Percentiles rank a stretch among this genome's conserved stretches.
phyloP scores from a whole-genome alignment of 306 rosid genomes.

The Gynostemma pentaphyllum region DNA sequence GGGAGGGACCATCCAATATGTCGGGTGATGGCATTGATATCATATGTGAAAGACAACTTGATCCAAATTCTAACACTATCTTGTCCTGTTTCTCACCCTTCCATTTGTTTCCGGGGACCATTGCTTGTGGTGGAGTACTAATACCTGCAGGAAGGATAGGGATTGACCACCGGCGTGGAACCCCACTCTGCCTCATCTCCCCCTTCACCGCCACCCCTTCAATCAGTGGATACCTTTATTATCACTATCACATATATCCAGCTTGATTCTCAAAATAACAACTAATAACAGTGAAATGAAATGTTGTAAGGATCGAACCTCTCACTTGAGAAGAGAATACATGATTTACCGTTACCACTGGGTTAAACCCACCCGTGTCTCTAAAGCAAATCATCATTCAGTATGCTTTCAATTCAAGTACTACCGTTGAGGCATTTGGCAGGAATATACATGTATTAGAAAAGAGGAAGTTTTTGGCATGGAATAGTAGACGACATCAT shows the following conservation, averaged over 20 bases:
- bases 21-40: conserved; percentile 14
- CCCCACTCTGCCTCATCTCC: conserved; percentile 26
- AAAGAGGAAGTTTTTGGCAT: neutral
- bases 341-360: too few relatives aligned
- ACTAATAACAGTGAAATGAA: neutral
- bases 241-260: conserved; percentile 4
- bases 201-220: conserved; percentile 5
- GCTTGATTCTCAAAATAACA: neutral
- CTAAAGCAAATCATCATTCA: too few relatives aligned
- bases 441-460: neutral
- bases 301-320: too few relatives aligned
- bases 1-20: conserved; percentile 27
- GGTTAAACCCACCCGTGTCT: too few relatives aligned
- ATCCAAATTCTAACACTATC: conserved; percentile 18
- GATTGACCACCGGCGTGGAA: conserved; percentile 11
- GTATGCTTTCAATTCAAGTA: neutral
- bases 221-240: conserved; percentile 12
- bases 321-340: too few relatives aligned
- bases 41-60: conserved; percentile 15
- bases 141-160: conserved; percentile 21
- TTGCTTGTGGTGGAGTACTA: conserved; percentile 22
- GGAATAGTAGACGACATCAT: neutral
- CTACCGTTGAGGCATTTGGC: neutral
- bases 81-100: conserved; percentile 20
- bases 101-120: conserved; percentile 32